phyloP scores from a whole-genome alignment of 2,329 filamentous ascomycete genomes.

The Paecilomyces formosus region DNA sequence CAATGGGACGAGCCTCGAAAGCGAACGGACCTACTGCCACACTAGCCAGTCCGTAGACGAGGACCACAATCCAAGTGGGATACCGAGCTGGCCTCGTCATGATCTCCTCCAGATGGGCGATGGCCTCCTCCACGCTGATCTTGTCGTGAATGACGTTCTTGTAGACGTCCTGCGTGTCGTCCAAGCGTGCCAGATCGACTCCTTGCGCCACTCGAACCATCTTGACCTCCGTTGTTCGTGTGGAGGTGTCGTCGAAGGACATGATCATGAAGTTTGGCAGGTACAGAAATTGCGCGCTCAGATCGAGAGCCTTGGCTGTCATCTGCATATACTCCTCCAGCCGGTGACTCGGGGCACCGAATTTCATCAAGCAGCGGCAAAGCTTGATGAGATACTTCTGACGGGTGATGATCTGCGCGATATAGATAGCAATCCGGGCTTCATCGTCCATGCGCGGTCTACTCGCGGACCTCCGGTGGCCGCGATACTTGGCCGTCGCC shows the following conservation, averaged over 20 bases:
- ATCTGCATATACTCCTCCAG: conserved; percentile 86
- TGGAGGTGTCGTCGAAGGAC: conserved; percentile 59
- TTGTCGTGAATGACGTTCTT: conserved; percentile 43
- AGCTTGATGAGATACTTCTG: conserved; percentile 79
- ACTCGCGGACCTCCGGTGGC: conserved; percentile 15
- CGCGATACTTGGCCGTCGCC: conserved; percentile 4
- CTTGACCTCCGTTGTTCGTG: conserved; percentile 41
- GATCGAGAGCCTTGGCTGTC: conserved; percentile 80
- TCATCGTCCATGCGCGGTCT: conserved; percentile 32
- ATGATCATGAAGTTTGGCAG: conserved; percentile 91
- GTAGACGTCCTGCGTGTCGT: conserved; percentile 40
- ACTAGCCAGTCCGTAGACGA: conserved; percentile 68
- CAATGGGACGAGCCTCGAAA: conserved; percentile 68
- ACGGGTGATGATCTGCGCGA: conserved; percentile 64
- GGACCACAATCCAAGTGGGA: conserved; percentile 46
- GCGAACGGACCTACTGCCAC: conserved; percentile 72
- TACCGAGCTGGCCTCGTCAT: conserved; percentile 52
- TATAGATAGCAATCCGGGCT: conserved; percentile 53
- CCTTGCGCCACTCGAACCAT: conserved; percentile 35
- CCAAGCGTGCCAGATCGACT: conserved; percentile 36
- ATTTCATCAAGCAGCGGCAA: conserved; percentile 80
- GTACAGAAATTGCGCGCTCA: conserved; percentile 84
- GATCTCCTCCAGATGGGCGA: conserved; percentile 43
- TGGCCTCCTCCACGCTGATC: conserved; percentile 39
- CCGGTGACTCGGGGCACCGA: conserved; percentile 83